Base-by-base conservation (phyloP, 192 early-diverging fungal genomes). In the Backusella parvicylindrica region DNA sequence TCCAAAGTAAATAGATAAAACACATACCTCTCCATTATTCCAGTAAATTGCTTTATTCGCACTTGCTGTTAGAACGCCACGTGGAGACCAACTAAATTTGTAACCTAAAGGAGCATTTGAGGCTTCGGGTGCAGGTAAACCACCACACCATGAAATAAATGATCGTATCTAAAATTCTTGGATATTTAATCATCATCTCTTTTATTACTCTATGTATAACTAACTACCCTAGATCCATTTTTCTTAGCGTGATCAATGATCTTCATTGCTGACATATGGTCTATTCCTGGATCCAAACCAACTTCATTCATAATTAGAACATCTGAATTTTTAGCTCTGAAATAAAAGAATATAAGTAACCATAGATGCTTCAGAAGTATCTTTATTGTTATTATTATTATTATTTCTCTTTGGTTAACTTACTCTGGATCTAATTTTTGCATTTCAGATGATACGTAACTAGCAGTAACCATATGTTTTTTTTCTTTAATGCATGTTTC, bases 281-380 rank as follows among this genome's bases (percentile, higher is more conserved):
- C 98, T 75, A 99, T 98, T 74, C 95, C 98, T 5, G 98, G 98
- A 84, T 99, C 98, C 66, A 99, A 86, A 11, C 98, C 98, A 70
- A 99, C 95, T 84, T 99, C 98, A 83, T 98, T 98, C 81, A 99
- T 88, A 66, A 98, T 91, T 26, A 93, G 93, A 18, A 99, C 90
- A 2, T 89, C 91, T 18, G 95, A 92, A 37, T 89, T 85, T 75
- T 91, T 88, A 6, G 98, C 98, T 6, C 84, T 87, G 38, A 23
- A 40, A 23, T 30, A 67, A 73, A 30, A 3, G 15, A 40, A 9
- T 18, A 70, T 67, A 49, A 30, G 30, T 77, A 28, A 9, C n/a
- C 60, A 4, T 37, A 28, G 6, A 50, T 11, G 26, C 18, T n/a
- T 47, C 6, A 47, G 43, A n/a, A 47, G 2, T 38, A 13, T 43